Evolutionary conservation across 495 filamentous ascomycete species (phyloP), one percentile per base, ranked within the genome.

Genomic region (Penicillium cosmopolitanum): DNA sequence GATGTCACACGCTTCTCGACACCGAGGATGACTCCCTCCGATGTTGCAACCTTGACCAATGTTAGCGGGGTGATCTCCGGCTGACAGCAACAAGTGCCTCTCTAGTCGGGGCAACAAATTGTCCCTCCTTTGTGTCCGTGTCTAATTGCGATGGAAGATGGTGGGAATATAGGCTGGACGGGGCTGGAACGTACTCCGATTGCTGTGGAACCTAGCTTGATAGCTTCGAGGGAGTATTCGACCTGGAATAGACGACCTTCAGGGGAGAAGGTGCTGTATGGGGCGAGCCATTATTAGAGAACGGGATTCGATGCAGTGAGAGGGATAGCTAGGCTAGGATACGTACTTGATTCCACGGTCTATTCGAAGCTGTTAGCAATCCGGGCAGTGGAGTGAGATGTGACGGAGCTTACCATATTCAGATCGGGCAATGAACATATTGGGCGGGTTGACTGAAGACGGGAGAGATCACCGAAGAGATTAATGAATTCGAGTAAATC

Each of bases 171-270:
- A 46, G 23, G 21, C 28, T 57, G 56, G 38, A 50, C 21, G 15
- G 54, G 51, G 63, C 35, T 57, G 60, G 46, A 19, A 77, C 79
- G 56, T 87, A 90, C 92, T 69, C 95, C 95, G 80, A 98, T 98
- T 66, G 95, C 95, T 60, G 95, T 98, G 56, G 90, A 95, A 68
- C 95, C 95, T 67, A 98, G 92, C 79, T 98, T 98, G 85, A 98
- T 98, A 75, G 95, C 95, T 86, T 98, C 95, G 62, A 98, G 90
- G 57, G 96, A 98, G 86, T 98, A 98, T 89, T 98, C 95, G 80
- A 98, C 95, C 84, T 98, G 95, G 87, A 98, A 98, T 76, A 98
- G 89, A 80, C 95, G 95, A 68, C 95, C 95, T 85, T 98, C 95
- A 50, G 95, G 95, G 65, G 95, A 98, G 89, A 98, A 98, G 85